Base-by-base conservation (phyloP, 345 rosid genomes). In the Anastatica hierochuntica region DNA sequence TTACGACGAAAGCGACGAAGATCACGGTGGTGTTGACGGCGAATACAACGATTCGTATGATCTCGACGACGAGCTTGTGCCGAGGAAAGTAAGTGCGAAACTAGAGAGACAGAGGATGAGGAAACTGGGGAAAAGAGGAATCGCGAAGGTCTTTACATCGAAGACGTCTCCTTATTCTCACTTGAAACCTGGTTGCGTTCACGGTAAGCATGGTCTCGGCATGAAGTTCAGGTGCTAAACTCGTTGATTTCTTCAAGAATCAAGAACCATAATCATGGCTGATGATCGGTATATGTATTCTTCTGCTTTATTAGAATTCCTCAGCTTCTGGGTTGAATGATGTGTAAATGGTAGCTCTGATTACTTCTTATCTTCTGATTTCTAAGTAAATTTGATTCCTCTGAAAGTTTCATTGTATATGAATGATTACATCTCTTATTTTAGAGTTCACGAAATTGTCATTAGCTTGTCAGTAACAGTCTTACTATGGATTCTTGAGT, bases 41-140 rank as follows among this genome's bases (percentile, higher is more conserved):
- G 77, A 58, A 0, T 68, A 64, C 33, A 74, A 71, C 10, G 70
- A 66, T 18, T 69, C 70, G 0, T 71, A 76, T 14, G 80, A 72
- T 42, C 57, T 76, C 2, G 80, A 76, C 46, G 80, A 76, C 4
- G 80, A 76, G 62, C 52, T 72, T 20, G 66, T 76, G 43, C 77
- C 75, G 17, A 36, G 77, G 1, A 58, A 59, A 35, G 72, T 63
- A 34, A 49, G 52, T 8, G 72, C 57, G 59, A 72, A 72, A 70
- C 34, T 76, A 0, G 77, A 70, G 18, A 72, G 70, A 47, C 68
- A 69, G 67, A 69, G 80, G 71, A 59, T 72, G 67, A 72, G 71
- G 73, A 72, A 76, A 45, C 2, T 76, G 38, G 80, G 77, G 66
- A 76, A 72, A 58, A 59, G 75, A 52, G 64, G 37, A 9, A 72